Evolutionary conservation across 345 rosid genomes (phyloP), one percentile per base, ranked within the genome.

Genomic region (Camelina neglecta): DNA sequence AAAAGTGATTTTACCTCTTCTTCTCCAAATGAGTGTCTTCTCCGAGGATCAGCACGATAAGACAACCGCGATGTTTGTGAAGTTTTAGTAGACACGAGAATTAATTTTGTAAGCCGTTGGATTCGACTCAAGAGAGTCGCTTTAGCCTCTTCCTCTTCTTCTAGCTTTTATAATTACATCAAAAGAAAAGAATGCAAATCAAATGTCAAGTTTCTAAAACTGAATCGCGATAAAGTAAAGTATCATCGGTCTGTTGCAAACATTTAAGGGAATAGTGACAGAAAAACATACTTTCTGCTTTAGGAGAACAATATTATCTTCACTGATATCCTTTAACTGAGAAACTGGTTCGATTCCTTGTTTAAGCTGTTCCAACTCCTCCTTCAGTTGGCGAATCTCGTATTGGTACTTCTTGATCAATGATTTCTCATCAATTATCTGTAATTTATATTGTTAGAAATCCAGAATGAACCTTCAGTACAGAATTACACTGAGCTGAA

Each of bases 11-110:
- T 67, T 79, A 92, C 99, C 99, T 95, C 99, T 81, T 95, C 97
- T 88, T 94, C 97, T 67, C 99, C 99, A 81, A 95, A 95, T 66
- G 99, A 95, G 83, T 95, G 97, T 79, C 99, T 89, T 81, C 99
- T 90, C 84, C 96, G 89, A 44, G 81, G 91, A 83, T 86, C 90
- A 42, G 77, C 67, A 51, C 88, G 89, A 29, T 88, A 85, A 66
- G 99, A 83, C 64, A 86, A 33, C 72, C 89, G 84, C 33, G 97
- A 74, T 58, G 97, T 61, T 60, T 89, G 97, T 69, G 97, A 89
- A 77, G 93, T 80, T 81, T 95, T 95, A 45, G 89, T 73, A 61
- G 99, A 94, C 70, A 95, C 99, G 67, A 95, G 86, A 81, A 95
- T 95, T 82, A 92, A 75, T 75, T 95, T 95, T 41, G 96, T 92